Evolutionary conservation across 2,329 filamentous ascomycete species (phyloP).

Genomic region (Lecanicillium sp.): DNA sequence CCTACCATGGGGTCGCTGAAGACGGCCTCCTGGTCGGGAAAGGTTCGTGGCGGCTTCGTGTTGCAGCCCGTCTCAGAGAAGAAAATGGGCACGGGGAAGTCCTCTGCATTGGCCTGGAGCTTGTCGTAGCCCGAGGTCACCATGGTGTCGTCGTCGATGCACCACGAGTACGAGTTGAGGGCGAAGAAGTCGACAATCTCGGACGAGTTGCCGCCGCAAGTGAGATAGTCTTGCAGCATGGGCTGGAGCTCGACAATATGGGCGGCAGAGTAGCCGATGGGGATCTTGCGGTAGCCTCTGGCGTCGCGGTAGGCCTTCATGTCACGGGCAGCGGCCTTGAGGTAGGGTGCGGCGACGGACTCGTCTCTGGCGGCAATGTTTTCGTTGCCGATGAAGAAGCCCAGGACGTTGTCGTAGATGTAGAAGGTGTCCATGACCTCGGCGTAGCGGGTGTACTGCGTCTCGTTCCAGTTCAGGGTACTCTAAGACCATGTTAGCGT

Average conservation of each 20-base stretch:
- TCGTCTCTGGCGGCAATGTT: conserved; percentile 59
- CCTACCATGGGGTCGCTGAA: conserved; percentile 66
- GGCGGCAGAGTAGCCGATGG: conserved; percentile 79
- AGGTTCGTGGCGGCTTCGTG: conserved; percentile 50
- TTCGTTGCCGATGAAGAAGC: conserved; percentile 85
- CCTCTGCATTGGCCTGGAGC: conserved; percentile 57
- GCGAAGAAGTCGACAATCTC: conserved; percentile 78
- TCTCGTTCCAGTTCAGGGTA: conserved; percentile 62
- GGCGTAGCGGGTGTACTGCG: conserved; percentile 60
- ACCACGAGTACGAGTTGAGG: conserved; percentile 82
- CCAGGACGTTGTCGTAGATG: conserved; percentile 70
- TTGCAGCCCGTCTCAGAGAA: conserved; percentile 89
- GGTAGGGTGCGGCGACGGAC: conserved; percentile 64
- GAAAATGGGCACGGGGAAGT: conserved; percentile 79
- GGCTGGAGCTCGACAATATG: conserved; percentile 65
- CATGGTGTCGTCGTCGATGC: conserved; percentile 48
- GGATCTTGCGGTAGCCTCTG: conserved; percentile 73
- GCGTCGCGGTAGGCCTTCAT: conserved; percentile 72
- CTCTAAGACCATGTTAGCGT: conserved; percentile 29
- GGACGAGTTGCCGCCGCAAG: conserved; percentile 61
- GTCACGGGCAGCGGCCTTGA: conserved; percentile 75
- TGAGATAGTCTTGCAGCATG: conserved; percentile 63
- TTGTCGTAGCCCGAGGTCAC: conserved; percentile 58
- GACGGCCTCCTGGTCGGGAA: conserved; percentile 68
- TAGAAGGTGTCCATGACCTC: conserved; percentile 72